Evolutionary conservation across 169 alveolate genomes (phyloP), one percentile per base, ranked within the genome.

Genomic region (Amoebophrya sp.): DNA sequence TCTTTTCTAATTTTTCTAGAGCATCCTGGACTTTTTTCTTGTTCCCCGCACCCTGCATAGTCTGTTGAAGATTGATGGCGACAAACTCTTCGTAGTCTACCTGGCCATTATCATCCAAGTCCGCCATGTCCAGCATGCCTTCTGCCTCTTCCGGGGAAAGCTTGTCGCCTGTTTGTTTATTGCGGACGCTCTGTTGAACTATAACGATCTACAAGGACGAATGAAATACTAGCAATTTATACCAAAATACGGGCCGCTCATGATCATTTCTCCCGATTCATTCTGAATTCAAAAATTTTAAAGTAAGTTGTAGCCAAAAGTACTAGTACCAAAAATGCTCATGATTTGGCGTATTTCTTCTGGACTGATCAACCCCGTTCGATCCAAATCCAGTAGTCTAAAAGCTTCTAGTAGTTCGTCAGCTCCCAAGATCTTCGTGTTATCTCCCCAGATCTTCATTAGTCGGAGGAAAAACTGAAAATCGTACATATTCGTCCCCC

Each of bases 21-120:
- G n/a, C n/a, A n/a, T n/a, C n/a, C n/a, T n/a, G n/a, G n/a, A n/a
- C n/a, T n/a, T n/a, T n/a, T n/a, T n/a, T n/a, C n/a, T n/a, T n/a
- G n/a, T n/a, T n/a, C n/a, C n/a, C n/a, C n/a, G n/a, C n/a, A n/a
- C n/a, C n/a, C n/a, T n/a, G n/a, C n/a, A 65, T 0, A 18, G 2
- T 65, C 33, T 65, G 83, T 65, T 65, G 83, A 10, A 65, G 2
- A 0, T 26, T 18, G 12, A 65, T 65, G 38, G 33, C 83, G 83
- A 65, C 83, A 26, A 65, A 65, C 83, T 65, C 83, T 65, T 65
- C 83, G 83, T 65, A 65, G 83, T 65, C 26, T 29, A 65, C n/a
- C 2, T 65, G 2, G 18, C 83, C 83, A 36, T 26, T 65, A 6
- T 36, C 83, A 36, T 65, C 83, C 33, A 26, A 26, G 83, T 65